phyloP scores from a whole-genome alignment of 371 early-diverging fungal genomes.

The Astathelohania contejeani region DNA sequence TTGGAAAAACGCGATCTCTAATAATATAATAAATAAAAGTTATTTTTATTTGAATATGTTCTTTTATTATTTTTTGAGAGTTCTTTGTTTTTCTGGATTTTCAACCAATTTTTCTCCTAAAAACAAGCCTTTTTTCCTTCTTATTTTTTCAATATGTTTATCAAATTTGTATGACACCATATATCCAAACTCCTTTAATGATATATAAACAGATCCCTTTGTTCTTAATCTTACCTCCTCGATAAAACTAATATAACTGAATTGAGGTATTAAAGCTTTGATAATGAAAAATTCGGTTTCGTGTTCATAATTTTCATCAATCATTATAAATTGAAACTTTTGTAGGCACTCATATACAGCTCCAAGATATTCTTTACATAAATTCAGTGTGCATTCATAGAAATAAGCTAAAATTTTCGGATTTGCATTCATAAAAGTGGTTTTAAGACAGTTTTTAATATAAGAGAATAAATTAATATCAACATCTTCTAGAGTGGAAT shows the following conservation, averaged over 20 bases:
- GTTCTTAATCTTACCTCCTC: constrained; percentile 31
- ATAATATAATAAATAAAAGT: too few relatives aligned
- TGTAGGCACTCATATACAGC: constrained; percentile 28
- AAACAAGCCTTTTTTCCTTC: constrained; percentile 40
- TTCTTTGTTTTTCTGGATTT: constrained; percentile 44
- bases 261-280: constrained; percentile 24
- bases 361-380: constrained; percentile 29
- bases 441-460: constrained; percentile 18
- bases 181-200: constrained; percentile 24
- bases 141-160: constrained; percentile 17
- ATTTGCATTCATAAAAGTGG: constrained; percentile 4
- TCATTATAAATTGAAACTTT: constrained; percentile 14
- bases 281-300: constrained; percentile 31
- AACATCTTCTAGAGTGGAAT: neutral
- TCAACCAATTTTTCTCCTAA: constrained; percentile 32
- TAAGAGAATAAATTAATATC: constrained; percentile 4
- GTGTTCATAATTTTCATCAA: constrained; percentile 33
- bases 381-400: constrained; percentile 19
- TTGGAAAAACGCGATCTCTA: too few relatives aligned
- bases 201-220: constrained; percentile 42
- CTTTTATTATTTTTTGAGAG: constrained; percentile 32
- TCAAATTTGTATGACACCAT: constrained; percentile 4
- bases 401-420: constrained; percentile 30
- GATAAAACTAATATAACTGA: constrained; percentile 21
- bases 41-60: too few relatives aligned